phyloP scores from a whole-genome alignment of 139 green algal species.

The Coelastrella sp. region DNA sequence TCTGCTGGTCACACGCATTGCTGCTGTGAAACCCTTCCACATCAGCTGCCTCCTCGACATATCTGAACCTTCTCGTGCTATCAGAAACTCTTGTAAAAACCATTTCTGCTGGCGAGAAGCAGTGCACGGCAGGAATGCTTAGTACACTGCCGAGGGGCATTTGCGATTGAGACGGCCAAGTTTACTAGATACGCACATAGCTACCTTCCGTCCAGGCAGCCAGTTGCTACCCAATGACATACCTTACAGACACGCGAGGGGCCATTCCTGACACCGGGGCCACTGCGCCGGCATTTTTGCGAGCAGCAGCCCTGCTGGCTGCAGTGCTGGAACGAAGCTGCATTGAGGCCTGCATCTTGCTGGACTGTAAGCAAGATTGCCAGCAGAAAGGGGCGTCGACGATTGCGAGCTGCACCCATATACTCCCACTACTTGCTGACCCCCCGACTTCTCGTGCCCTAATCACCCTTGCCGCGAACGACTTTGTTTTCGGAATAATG shows the following conservation, averaged over 20 bases:
- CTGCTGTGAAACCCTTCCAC: no score
- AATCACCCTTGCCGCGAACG: not conserved
- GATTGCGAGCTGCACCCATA: not conserved
- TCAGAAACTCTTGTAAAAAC: no score
- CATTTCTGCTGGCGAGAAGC: no score
- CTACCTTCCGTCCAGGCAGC: no score
- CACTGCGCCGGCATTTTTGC: slow-evolving; percentile 33
- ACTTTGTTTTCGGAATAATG: no score
- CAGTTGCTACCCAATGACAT: no score
- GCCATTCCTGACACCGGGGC: not conserved
- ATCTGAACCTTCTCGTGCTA: no score
- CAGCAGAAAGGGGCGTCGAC: not conserved
- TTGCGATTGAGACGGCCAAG: not conserved
- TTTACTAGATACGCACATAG: no score
- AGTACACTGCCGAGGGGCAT: not conserved
- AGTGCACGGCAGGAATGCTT: not conserved
- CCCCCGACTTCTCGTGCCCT: not conserved
- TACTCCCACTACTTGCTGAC: not conserved
- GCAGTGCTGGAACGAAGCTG: slow-evolving; percentile 31
- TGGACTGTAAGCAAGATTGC: not conserved
- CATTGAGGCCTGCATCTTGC: slow-evolving; percentile 50
- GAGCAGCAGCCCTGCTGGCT: slow-evolving; percentile 28
- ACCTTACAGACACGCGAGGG: not conserved
- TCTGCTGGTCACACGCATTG: not conserved
- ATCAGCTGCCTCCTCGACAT: no score